phyloP scores from a whole-genome alignment of 139 green algal species.

The Ostreobium quekettii region DNA sequence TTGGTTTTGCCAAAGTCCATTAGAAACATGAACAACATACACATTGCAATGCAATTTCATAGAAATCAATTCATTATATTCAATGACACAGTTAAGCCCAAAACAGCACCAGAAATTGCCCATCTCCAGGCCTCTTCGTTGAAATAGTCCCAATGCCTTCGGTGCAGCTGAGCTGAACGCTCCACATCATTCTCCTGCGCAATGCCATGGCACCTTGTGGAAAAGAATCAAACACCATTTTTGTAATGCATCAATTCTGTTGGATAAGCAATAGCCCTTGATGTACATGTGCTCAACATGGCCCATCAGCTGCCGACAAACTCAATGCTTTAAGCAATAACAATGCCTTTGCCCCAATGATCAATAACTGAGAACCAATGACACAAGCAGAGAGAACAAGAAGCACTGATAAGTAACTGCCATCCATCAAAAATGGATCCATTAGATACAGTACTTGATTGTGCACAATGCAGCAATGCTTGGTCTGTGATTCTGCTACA shows the following conservation, averaged over 20 bases:
- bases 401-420: too few relatives aligned
- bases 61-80: conserved; percentile 5
- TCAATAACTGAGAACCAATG: too few relatives aligned
- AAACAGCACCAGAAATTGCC: conserved; percentile 10
- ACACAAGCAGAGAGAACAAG: too few relatives aligned
- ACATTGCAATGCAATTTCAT: background rate
- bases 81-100: background rate
- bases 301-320: background rate
- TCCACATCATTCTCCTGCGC: conserved; percentile 17
- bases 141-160: conserved; percentile 10
- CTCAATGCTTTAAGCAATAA: background rate
- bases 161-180: conserved; percentile 4
- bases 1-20: too few relatives aligned
- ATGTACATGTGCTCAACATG: background rate
- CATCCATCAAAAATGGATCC: too few relatives aligned
- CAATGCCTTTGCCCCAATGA: background rate
- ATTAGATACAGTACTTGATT: too few relatives aligned
- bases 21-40: background rate
- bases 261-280: background rate
- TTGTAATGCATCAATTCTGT: background rate
- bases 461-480: too few relatives aligned
- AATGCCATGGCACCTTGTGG: too few relatives aligned
- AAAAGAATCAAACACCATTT: too few relatives aligned
- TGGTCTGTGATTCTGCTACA: too few relatives aligned
- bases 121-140: conserved; percentile 16